Percentiles rank a stretch among this genome's conserved stretches.
phyloP scores from a whole-genome alignment of 495 filamentous ascomycete genomes.

The Hyaloscypha variabilis region DNA sequence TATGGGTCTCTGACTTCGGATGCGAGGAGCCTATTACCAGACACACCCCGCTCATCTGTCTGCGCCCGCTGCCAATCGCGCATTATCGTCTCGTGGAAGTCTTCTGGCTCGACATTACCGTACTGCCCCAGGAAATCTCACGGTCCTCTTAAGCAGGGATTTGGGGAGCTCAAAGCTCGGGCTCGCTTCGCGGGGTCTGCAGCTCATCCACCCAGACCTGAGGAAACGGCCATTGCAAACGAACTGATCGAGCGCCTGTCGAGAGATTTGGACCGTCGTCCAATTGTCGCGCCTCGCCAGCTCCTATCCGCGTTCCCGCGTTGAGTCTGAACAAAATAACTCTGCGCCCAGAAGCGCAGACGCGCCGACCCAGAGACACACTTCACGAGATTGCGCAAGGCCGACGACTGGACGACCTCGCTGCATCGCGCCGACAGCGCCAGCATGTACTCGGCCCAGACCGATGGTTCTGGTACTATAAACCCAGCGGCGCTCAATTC shows the following conservation, averaged over 20 bases:
- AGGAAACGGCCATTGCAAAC: background rate
- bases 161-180: background rate
- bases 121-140: background rate
- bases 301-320: conserved; percentile 6
- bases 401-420: conserved; percentile 17
- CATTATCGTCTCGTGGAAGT: background rate
- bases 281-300: conserved; percentile 4
- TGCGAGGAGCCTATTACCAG: conserved; percentile 9
- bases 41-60: background rate
- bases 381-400: conserved; percentile 8
- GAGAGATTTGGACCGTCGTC: background rate
- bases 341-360: conserved; percentile 23
- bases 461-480: conserved; percentile 71
- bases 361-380: conserved; percentile 21
- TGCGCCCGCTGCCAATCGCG: conserved; percentile 4
- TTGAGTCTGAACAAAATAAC: conserved; percentile 9
- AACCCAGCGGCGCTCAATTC: conserved; percentile 65
- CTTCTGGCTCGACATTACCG: background rate
- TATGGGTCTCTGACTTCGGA: conserved; percentile 12
- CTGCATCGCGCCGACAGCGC: conserved; percentile 27
- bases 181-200: background rate
- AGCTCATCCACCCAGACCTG: background rate
- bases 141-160: background rate
- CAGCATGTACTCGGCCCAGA: conserved; percentile 56
- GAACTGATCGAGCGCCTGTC: background rate